These are phyloP conservation scores for Amaranthus tricolor DNA, from an alignment of 179 eudicot genomes.

Conservation along the genomic window DNA sequence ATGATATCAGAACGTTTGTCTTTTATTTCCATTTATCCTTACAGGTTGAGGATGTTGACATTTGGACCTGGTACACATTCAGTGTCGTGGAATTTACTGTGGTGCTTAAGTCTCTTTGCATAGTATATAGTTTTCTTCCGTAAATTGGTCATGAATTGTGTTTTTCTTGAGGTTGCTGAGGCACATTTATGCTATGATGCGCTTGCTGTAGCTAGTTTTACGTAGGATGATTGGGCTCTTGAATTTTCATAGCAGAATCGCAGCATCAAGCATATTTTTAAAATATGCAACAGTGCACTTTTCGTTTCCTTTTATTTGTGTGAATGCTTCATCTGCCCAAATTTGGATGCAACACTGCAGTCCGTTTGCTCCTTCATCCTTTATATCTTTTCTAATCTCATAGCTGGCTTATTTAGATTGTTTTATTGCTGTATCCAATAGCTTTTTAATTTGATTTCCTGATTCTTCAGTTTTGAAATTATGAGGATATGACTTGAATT, in stretches of 20 bases:
- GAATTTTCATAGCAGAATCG: neutral
- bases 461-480: neutral
- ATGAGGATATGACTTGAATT: neutral
- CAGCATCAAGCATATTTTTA: neutral
- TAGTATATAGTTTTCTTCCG: neutral
- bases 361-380: neutral
- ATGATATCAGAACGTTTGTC: neutral
- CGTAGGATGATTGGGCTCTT: neutral
- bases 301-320: neutral
- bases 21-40: neutral
- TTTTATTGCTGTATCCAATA: neutral
- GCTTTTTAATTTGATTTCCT: neutral
- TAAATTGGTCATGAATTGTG: neutral
- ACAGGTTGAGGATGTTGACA: conserved; percentile 11
- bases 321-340: neutral
- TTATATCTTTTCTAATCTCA: neutral
- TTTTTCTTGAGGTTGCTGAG: conserved; percentile 1
- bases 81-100: neutral
- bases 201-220: conserved; percentile 13
- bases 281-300: neutral
- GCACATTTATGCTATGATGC: neutral
- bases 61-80: neutral
- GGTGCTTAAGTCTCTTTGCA: neutral
- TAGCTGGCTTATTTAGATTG: neutral
- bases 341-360: neutral